A percentile compares a stretch with the other conserved stretches of the same genome.
Evolutionary conservation across 2,329 filamentous ascomycete species (phyloP).

Genomic region (Xenosphaeropsis pyriputrescens): DNA sequence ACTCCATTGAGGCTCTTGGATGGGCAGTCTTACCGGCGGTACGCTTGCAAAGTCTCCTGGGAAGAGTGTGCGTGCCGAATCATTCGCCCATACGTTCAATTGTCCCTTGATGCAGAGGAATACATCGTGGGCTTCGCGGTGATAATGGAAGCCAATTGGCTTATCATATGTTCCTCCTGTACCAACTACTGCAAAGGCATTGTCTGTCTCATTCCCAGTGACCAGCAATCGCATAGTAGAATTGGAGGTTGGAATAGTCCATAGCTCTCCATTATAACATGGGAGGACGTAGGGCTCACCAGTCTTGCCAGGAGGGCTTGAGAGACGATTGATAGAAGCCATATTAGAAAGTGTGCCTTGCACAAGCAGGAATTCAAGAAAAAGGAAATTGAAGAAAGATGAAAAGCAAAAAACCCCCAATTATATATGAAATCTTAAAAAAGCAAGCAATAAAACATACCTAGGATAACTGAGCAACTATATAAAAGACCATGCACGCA

Average conservation of each 20-base stretch:
- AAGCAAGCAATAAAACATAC: too few species aligned
- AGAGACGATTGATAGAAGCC: background rate
- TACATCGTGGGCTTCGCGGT: constrained; percentile 39
- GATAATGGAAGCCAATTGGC: constrained; percentile 35
- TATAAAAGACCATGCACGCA: too few species aligned
- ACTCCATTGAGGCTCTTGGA: background rate
- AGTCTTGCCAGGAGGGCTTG: constrained; percentile 4
- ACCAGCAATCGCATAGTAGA: constrained; percentile 12
- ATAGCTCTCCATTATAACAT: constrained; percentile 11
- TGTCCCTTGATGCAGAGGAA: constrained; percentile 39
- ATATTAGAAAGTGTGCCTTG: too few species aligned
- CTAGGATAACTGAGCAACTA: too few species aligned
- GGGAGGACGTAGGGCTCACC: constrained; percentile 9
- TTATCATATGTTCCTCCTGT: constrained; percentile 12
- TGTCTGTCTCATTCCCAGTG: constrained; percentile 13
- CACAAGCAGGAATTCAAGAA: too few species aligned
- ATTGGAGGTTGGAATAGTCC: constrained; percentile 13
- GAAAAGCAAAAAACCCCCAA: too few species aligned
- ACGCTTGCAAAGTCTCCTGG: constrained; percentile 43
- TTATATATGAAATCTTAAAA: too few species aligned
- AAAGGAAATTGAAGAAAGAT: too few species aligned
- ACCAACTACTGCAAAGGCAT: constrained; percentile 13
- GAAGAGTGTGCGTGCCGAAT: constrained; percentile 34
- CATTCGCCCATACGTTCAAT: constrained; percentile 42
- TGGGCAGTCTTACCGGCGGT: constrained; percentile 28